Percentiles rank a stretch among this genome's conserved stretches.
phyloP scores from a whole-genome alignment of 2,329 filamentous ascomycete species.

The Lasiodiplodia theobromae region DNA sequence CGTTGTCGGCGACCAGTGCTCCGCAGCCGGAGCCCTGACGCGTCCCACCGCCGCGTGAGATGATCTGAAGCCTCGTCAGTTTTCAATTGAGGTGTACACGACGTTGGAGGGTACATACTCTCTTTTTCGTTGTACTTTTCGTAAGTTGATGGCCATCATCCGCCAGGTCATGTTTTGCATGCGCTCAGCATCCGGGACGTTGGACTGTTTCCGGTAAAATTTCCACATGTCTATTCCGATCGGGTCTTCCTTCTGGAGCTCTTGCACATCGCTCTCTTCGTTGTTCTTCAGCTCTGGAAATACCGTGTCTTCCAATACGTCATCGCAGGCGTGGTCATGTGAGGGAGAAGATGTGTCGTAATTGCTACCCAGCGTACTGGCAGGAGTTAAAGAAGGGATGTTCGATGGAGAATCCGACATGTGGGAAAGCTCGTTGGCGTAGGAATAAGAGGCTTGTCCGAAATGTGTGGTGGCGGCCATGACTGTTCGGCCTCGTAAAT shows the following conservation, averaged over 20 bases:
- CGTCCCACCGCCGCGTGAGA: not conserved
- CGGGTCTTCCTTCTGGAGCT: constrained; percentile 90
- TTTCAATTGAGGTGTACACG: not conserved
- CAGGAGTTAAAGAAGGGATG: constrained; percentile 53
- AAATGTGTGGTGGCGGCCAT: constrained; percentile 33
- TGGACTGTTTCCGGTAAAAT: constrained; percentile 87
- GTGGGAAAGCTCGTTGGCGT: not conserved
- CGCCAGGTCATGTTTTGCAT: constrained; percentile 99
- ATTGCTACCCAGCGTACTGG: constrained; percentile 55
- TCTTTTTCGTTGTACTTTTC: constrained; percentile 33
- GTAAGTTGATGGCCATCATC: constrained; percentile 93
- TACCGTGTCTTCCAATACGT: constrained; percentile 35
- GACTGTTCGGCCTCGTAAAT: not conserved
- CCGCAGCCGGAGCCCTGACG: not conserved
- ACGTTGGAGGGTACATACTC: not conserved
- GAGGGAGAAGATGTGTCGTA: constrained; percentile 56
- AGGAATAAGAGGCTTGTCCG: constrained; percentile 31
- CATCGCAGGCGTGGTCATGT: constrained; percentile 59
- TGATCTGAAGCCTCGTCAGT: not conserved
- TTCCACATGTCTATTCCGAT: constrained; percentile 93
- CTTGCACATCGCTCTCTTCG: constrained; percentile 68
- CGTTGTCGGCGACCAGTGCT: not conserved
- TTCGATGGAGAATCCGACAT: constrained; percentile 47
- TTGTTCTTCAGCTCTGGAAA: constrained; percentile 42
- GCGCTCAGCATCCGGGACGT: constrained; percentile 90